A percentile compares a stretch with the other conserved stretches of the same genome.
Conservation (phyloP, 768 basidiomycete species). For the Wakefieldia striispora region DNA sequence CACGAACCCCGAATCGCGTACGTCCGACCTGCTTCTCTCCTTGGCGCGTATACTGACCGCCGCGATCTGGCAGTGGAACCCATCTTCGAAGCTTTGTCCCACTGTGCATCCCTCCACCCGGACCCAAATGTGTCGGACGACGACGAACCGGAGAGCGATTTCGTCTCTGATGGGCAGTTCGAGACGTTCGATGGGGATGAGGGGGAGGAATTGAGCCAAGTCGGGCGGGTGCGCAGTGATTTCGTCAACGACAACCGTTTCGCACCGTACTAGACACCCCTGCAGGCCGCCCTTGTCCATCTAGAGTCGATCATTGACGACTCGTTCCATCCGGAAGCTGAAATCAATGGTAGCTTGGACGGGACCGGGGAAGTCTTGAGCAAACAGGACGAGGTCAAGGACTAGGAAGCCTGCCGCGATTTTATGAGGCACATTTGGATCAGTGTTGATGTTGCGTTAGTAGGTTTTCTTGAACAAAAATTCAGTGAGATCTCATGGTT, state of each 20-base stretch:
- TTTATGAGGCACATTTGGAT: no score
- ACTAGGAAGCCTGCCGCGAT: background rate
- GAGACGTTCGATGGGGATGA: slow-evolving; percentile 55
- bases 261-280: slow-evolving; percentile 75
- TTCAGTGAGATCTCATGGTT: no score
- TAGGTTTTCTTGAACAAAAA: no score
- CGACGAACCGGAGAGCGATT: slow-evolving; percentile 51
- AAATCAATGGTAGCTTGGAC: slow-evolving; percentile 15
- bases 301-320: slow-evolving; percentile 80
- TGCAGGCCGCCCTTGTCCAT: slow-evolving; percentile 77
- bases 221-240: slow-evolving; percentile 93
- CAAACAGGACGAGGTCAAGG: slow-evolving; percentile 12
- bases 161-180: slow-evolving; percentile 49
- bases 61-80: slow-evolving; percentile 56
- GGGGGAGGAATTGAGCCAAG: slow-evolving; percentile 75
- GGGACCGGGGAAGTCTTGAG: slow-evolving; percentile 14
- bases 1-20: slow-evolving; percentile 53
- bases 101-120: slow-evolving; percentile 83
- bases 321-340: slow-evolving; percentile 27
- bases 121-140: slow-evolving; percentile 48
- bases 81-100: slow-evolving; percentile 84
- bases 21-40: slow-evolving; percentile 29
- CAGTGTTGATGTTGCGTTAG: no score
- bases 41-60: slow-evolving; percentile 1
- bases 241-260: slow-evolving; percentile 74